Base-by-base conservation (phyloP, 371 early-diverging fungal species). In the Mortierella sp. region DNA sequence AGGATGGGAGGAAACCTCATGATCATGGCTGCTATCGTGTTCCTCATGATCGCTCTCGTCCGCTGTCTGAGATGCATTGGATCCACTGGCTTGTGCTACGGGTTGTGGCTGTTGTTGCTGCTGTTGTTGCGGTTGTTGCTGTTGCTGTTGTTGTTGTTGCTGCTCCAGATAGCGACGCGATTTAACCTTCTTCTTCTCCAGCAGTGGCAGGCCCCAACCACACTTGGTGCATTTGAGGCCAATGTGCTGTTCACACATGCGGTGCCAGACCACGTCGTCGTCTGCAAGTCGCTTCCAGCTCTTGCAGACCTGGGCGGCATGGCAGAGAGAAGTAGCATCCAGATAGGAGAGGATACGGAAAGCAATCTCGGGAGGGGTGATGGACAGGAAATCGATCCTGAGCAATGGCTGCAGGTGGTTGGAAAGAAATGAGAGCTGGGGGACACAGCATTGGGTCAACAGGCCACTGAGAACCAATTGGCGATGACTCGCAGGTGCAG, bases 241-340 rank as follows among this genome's bases (percentile, higher is more conserved):
- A 61, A 97, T 97, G 69, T 98, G 98, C 80, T 97, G 97, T 41
- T 92, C 93, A 67, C 98, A 98, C 94, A 98, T 94, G 46, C 92
- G 83, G 58, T 96, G 93, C 98, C 98, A 98, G 30, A 98, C 80
- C 0, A 86, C 73, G 70, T 97, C 95, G 68, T 95, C 95, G 65
- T 98, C 94, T 0, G 97, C 93, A 23, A 95, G 66, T 2, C 72
- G 67, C 23, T 84, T 87, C 98, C 98, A 98, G 4, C 81, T 62
- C 23, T 84, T 86, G 38, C 89, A 92, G 4, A 95, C 96, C 64
- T 94, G 94, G 5, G 96, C 93, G 13, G 95, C 93, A 72, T 90
- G 93, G 71, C 97, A 96, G 19, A 98, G 86, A 0, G 94, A 87
- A n/a, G 86, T 89, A 19, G 96, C 97, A 72, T 98, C 98, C 43